Evolutionary conservation across 371 early-diverging fungal genomes (phyloP).

Genomic region (Mucor plumbeus): DNA sequence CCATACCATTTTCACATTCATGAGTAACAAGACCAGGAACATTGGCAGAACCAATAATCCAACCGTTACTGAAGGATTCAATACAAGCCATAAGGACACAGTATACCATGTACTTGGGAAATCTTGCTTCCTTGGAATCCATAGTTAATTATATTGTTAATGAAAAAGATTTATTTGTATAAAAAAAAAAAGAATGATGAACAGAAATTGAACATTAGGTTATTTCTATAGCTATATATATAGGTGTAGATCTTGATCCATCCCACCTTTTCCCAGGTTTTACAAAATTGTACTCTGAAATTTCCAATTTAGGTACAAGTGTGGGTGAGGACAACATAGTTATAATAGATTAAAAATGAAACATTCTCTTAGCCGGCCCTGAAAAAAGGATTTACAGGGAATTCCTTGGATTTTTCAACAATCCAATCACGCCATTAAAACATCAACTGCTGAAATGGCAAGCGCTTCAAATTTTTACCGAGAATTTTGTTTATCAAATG

Average conservation of each 20-base stretch:
- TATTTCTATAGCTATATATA: neutral
- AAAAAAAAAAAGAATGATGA: neutral
- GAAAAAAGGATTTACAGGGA: slow-evolving; percentile 1
- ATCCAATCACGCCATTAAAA: slow-evolving; percentile 2
- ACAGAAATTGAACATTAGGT: neutral
- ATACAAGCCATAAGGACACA: slow-evolving; percentile 42
- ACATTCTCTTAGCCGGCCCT: neutral
- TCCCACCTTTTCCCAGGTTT: slow-evolving; percentile 4
- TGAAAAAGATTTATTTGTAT: too few relatives aligned
- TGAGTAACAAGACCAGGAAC: slow-evolving; percentile 42
- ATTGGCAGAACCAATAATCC: slow-evolving; percentile 52
- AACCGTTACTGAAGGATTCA: slow-evolving; percentile 48
- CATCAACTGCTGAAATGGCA: neutral
- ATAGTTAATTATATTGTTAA: slow-evolving; percentile 12
- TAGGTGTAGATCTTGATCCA: slow-evolving; percentile 2
- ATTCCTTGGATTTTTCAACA: neutral
- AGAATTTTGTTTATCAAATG: neutral
- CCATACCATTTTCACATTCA: slow-evolving; percentile 23
- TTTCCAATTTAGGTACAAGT: neutral
- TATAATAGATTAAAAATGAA: neutral
- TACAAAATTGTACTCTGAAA: slow-evolving; percentile 2
- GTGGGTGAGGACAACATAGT: neutral
- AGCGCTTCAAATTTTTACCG: neutral
- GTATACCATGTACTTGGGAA: slow-evolving; percentile 45
- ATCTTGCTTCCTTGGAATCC: slow-evolving; percentile 42